phyloP scores from a whole-genome alignment of 305 asterid species.

The Solanum hybrid region DNA sequence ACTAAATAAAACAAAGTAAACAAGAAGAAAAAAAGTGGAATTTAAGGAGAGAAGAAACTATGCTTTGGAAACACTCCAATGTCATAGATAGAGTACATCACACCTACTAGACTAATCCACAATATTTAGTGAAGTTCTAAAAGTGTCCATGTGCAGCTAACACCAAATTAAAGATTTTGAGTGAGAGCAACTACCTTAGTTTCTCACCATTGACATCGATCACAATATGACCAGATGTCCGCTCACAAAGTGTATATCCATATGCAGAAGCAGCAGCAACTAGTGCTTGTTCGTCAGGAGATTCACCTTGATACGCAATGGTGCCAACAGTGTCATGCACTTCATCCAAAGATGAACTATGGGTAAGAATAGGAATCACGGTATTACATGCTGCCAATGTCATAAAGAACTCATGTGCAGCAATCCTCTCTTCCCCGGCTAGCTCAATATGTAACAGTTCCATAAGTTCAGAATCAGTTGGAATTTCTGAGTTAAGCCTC shows the following conservation, averaged over 20 bases:
- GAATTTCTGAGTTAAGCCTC: conserved; percentile 69
- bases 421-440: conserved; percentile 57
- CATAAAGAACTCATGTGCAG: conserved; percentile 79
- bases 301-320: conserved; percentile 91
- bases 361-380: conserved; percentile 75
- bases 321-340: conserved; percentile 23
- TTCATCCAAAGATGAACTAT: conserved; percentile 20
- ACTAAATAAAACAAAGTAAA: neutral
- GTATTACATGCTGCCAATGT: conserved; percentile 94
- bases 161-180: neutral
- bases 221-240: conserved; percentile 91
- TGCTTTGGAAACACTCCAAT: neutral
- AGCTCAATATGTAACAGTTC: conserved; percentile 59
- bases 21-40: neutral
- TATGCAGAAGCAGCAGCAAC: conserved; percentile 92
- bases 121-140: neutral
- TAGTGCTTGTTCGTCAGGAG: conserved; percentile 97
- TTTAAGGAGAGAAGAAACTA: neutral
- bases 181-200: conserved; percentile 59
- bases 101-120: neutral
- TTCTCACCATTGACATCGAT: conserved; percentile 93
- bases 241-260: conserved; percentile 85
- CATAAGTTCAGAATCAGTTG: conserved; percentile 62
- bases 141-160: neutral
- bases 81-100: neutral